Percentiles rank a stretch among this genome's conserved stretches.
These are phyloP conservation scores for Circinella umbellata DNA, from an alignment of 371 early-diverging fungal species.

Conservation along the genomic window DNA sequence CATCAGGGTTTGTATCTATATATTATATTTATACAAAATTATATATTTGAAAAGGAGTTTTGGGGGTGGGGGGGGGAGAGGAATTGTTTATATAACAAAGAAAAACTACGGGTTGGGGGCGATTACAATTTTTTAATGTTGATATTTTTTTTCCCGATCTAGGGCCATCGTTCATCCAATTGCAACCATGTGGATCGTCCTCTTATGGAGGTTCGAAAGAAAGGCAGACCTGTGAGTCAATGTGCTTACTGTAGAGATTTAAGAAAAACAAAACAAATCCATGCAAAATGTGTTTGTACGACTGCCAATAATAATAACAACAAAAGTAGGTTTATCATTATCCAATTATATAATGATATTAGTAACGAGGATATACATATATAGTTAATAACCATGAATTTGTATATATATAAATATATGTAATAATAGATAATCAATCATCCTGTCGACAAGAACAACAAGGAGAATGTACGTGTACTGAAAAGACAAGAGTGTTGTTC, in stretches of 20 bases:
- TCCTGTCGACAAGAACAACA: not conserved
- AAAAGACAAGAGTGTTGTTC: not conserved
- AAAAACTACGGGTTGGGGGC: slow-evolving; percentile 3
- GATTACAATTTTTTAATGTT: slow-evolving; percentile 9
- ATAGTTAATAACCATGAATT: too few species aligned
- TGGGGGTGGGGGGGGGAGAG: not conserved
- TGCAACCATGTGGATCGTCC: slow-evolving; percentile 38
- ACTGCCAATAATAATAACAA: not conserved
- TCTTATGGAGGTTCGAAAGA: slow-evolving; percentile 73
- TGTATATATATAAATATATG: too few species aligned
- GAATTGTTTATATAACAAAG: not conserved
- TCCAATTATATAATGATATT: too few species aligned
- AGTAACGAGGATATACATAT: too few species aligned
- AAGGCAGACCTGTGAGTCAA: slow-evolving; percentile 83
- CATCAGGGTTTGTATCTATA: slow-evolving; percentile 28
- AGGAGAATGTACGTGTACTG: slow-evolving; percentile 3
- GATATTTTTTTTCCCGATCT: slow-evolving; percentile 1
- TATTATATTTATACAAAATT: not conserved
- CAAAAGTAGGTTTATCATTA: not conserved
- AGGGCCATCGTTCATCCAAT: slow-evolving; percentile 31
- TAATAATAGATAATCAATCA: not conserved
- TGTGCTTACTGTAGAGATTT: slow-evolving; percentile 78
- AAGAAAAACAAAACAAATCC: slow-evolving; percentile 75
- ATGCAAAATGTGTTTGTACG: slow-evolving; percentile 76
- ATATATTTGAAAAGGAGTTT: not conserved